Evolutionary conservation across 129 eudicot genomes (phyloP).

Genomic region (sunflower (Helianthus annuus)): DNA sequence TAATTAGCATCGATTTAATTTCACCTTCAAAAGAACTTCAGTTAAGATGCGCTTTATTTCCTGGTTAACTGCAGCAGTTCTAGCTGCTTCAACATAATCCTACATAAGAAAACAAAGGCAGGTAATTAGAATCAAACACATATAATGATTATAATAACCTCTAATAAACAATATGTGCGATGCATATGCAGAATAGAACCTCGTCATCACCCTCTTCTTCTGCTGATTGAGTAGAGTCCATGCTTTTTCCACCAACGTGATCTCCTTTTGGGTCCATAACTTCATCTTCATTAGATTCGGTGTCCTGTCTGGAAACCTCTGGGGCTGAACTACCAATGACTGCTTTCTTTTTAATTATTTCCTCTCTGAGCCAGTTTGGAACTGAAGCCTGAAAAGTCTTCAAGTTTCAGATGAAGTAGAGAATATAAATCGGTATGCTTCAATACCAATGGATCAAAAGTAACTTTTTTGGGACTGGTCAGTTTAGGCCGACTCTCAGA

Average conservation of each 20-base stretch:
- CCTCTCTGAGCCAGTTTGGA: constrained; percentile 98
- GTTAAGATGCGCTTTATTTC: constrained; percentile 92
- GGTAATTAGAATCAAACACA: background rate
- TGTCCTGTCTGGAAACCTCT: constrained; percentile 53
- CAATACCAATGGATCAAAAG: background rate
- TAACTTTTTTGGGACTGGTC: background rate
- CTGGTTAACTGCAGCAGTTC: constrained; percentile 88
- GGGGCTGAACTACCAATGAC: constrained; percentile 58
- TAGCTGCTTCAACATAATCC: constrained; percentile 90
- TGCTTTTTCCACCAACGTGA: constrained; percentile 67
- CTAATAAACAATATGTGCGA: background rate
- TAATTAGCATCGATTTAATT: constrained; percentile 18
- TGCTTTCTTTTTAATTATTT: constrained; percentile 82
- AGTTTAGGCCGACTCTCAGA: background rate
- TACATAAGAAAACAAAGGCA: constrained; percentile 28
- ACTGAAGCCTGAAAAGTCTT: constrained; percentile 64
- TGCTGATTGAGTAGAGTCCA: constrained; percentile 60
- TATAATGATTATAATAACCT: background rate
- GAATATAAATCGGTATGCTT: background rate
- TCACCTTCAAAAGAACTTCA: constrained; percentile 91
- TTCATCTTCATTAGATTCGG: constrained; percentile 65
- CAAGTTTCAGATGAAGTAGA: constrained; percentile 1
- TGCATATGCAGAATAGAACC: constrained; percentile 39
- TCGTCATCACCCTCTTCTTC: constrained; percentile 93
- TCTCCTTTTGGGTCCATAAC: constrained; percentile 52